Conservation (phyloP, 1,139 yeast genomes). For the Diutina pseudorugosa region DNA sequence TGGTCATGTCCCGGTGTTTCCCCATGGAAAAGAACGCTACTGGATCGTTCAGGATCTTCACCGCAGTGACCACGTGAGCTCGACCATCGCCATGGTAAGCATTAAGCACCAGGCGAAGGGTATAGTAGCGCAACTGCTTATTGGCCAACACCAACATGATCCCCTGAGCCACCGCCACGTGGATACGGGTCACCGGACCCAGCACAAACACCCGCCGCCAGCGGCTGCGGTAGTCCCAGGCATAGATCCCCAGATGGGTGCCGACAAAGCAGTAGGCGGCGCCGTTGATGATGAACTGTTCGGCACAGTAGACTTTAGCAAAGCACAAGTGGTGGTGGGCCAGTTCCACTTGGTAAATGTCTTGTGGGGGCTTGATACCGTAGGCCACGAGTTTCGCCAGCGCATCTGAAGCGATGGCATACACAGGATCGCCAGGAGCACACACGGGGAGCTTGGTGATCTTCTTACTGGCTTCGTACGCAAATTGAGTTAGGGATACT, state of each 20-base stretch:
- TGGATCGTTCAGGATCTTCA: constrained; percentile 25
- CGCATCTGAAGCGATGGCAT: background rate
- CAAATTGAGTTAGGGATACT: constrained; percentile 51
- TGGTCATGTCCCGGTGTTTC: constrained; percentile 42
- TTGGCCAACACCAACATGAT: constrained; percentile 49
- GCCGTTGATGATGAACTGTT: constrained; percentile 17
- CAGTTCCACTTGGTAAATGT: background rate
- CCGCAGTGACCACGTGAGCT: constrained; percentile 15
- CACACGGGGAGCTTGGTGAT: constrained; percentile 48
- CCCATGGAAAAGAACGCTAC: constrained; percentile 50
- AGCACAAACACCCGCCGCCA: constrained; percentile 56
- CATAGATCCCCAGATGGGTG: constrained; percentile 27
- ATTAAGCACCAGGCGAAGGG: constrained; percentile 33
- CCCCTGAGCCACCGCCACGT: constrained; percentile 45
- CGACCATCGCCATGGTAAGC: constrained; percentile 25
- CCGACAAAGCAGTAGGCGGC: constrained; percentile 22
- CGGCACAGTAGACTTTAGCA: constrained; percentile 18
- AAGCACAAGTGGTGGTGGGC: background rate
- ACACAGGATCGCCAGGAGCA: constrained; percentile 3
- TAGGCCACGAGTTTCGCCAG: background rate
- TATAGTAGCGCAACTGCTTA: constrained; percentile 48
- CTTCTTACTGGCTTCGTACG: constrained; percentile 44
- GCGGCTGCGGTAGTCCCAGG: constrained; percentile 34
- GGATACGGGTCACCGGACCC: constrained; percentile 45
- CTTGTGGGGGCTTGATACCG: constrained; percentile 1